A percentile compares a stretch with the other conserved stretches of the same genome.
Conservation (phyloP, 805 yeast genomes). For the Metschnikowia anglica region DNA sequence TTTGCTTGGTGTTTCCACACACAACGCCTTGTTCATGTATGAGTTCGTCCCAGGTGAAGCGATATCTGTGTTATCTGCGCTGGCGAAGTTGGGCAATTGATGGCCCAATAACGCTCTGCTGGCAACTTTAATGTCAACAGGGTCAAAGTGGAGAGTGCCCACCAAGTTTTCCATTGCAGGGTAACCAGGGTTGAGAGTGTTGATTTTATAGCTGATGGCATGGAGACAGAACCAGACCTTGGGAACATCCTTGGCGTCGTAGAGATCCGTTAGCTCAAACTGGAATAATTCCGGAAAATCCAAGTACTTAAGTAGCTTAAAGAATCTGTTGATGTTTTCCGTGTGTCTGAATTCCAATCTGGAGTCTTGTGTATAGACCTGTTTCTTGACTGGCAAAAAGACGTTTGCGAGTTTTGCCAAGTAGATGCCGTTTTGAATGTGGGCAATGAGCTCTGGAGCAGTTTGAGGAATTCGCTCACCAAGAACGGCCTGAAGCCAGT, state of each 20-base stretch:
- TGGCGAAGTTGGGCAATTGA: slow-evolving; percentile 71
- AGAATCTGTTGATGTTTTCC: slow-evolving; percentile 85
- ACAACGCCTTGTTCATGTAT: slow-evolving; percentile 21
- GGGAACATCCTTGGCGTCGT: slow-evolving; percentile 88
- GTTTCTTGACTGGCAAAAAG: slow-evolving; percentile 64
- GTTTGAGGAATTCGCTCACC: slow-evolving; percentile 54
- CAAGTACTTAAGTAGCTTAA: slow-evolving; percentile 63
- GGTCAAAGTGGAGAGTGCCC: slow-evolving; percentile 60
- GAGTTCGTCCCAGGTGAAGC: slow-evolving; percentile 18
- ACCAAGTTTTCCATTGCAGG: slow-evolving; percentile 63
- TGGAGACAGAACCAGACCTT: slow-evolving; percentile 92
- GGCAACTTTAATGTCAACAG: slow-evolving; percentile 66
- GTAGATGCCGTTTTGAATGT: slow-evolving; percentile 79
- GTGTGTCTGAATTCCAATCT: slow-evolving; percentile 82
- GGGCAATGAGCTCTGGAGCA: slow-evolving; percentile 59
- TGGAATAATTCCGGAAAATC: slow-evolving; percentile 84
- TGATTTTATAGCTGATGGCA: slow-evolving; percentile 76
- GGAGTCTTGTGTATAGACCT: slow-evolving; percentile 53
- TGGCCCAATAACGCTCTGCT: slow-evolving; percentile 67
- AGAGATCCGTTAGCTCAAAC: slow-evolving; percentile 89
- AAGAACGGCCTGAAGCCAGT: slow-evolving; percentile 70
- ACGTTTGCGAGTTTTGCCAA: slow-evolving; percentile 75
- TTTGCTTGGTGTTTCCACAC: slow-evolving; percentile 4
- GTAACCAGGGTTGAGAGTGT: slow-evolving; percentile 50
- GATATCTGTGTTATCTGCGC: slow-evolving; percentile 35